phyloP scores from a whole-genome alignment of 1,284 basidiomycete species.

The Leucoagaricus sp. region DNA sequence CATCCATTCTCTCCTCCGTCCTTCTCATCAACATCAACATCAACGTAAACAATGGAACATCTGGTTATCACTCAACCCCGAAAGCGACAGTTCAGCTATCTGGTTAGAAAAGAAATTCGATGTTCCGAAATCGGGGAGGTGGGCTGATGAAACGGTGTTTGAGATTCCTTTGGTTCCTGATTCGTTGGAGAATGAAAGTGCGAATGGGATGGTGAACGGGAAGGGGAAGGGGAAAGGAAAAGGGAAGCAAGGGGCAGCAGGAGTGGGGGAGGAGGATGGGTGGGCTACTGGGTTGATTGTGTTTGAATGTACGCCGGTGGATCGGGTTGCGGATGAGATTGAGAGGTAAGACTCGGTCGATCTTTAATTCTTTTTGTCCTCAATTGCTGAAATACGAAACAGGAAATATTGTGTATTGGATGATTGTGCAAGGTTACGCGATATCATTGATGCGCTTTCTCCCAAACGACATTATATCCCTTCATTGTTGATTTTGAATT shows the following conservation, averaged over 20 bases:
- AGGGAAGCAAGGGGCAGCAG: constrained; percentile 13
- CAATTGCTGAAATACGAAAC: background rate
- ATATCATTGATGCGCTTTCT: constrained; percentile 56
- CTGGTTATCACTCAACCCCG: constrained; percentile 74
- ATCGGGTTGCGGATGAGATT: constrained; percentile 59
- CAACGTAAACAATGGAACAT: constrained; percentile 46
- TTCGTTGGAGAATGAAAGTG: background rate
- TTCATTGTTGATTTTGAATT: constrained; percentile 57
- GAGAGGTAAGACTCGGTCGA: constrained; percentile 49
- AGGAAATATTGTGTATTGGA: constrained; percentile 74
- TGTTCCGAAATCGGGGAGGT: constrained; percentile 60
- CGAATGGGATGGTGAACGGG: background rate
- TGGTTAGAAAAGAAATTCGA: constrained; percentile 77
- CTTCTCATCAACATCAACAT: background rate
- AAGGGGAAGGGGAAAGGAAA: background rate
- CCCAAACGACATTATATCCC: constrained; percentile 57
- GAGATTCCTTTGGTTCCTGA: constrained; percentile 42
- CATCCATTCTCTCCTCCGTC: constrained; percentile 27
- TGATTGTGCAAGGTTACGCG: constrained; percentile 68
- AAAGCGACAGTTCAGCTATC: constrained; percentile 71
- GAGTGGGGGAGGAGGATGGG: constrained; percentile 24
- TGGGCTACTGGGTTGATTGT: constrained; percentile 59
- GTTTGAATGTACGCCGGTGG: constrained; percentile 69
- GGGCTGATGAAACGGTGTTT: constrained; percentile 59
- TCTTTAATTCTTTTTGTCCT: background rate